phyloP scores from a whole-genome alignment of 179 eudicot genomes.

The Patellifolia procumbens region DNA sequence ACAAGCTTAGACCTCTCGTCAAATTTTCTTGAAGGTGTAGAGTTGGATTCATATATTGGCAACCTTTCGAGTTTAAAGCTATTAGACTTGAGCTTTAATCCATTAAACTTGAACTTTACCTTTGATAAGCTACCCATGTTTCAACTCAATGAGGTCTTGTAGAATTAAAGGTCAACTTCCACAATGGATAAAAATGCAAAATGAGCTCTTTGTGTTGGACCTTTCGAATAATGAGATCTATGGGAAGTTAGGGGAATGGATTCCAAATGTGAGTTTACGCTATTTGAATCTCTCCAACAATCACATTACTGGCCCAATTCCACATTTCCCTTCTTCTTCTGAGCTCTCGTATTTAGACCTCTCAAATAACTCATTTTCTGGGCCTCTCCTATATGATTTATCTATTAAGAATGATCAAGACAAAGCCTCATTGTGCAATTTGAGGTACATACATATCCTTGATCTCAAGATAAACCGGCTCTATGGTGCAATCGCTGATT shows the following conservation, averaged over 20 bases:
- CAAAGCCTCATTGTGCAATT: background rate
- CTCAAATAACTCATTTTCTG: conserved; percentile 25
- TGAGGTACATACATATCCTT: background rate
- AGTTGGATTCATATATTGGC: conserved; percentile 10
- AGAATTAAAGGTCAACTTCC: conserved; percentile 12
- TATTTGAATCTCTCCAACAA: conserved; percentile 21
- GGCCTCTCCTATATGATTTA: conserved; percentile 18
- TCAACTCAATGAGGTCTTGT: conserved; percentile 26
- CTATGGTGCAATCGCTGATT: conserved; percentile 34
- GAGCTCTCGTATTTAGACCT: background rate
- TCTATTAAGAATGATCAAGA: background rate
- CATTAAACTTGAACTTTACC: conserved; percentile 1
- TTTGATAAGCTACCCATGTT: conserved; percentile 23
- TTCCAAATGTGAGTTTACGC: background rate
- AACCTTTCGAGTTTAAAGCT: conserved; percentile 13
- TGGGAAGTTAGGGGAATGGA: background rate
- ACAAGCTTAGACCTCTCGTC: background rate
- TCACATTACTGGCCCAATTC: conserved; percentile 14
- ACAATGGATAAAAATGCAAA: conserved; percentile 23
- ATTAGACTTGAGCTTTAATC: conserved; percentile 9
- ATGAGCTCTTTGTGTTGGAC: conserved; percentile 4
- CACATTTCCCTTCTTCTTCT: conserved; percentile 9
- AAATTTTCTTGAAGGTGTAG: conserved; percentile 21
- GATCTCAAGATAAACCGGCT: conserved; percentile 33
- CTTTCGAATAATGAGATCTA: conserved; percentile 17